Evolutionary conservation across 1,284 basidiomycete genomes (phyloP), one percentile per base, ranked within the genome.

Genomic region (Ganoderma lucidum): DNA sequence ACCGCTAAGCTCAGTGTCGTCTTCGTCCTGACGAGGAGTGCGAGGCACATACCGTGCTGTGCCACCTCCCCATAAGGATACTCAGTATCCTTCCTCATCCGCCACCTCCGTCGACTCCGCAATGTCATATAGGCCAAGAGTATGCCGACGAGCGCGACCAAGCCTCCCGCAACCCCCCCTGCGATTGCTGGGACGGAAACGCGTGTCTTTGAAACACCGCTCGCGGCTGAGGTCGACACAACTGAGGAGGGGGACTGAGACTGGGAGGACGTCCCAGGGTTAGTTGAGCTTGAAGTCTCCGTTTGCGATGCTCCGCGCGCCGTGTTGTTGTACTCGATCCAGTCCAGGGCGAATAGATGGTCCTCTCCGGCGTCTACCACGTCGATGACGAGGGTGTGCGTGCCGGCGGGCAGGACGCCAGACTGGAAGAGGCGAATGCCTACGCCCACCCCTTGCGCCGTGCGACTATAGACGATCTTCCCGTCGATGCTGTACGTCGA

Each of bases 321-420:
- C 14, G 62, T 51, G 14, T 30, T 45, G 45, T 62, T 62, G 62
- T 62, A 62, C 44, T 62, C 62, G 44, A 62, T 62, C 62, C 62
- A 62, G 15, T 62, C 62, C 9, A 62, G 19, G 15, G 32, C 14
- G 30, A 45, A 62, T 1, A 44, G 62, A 17, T 15, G 6, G 17
- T 28, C 5, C 3, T 35, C 44, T 23, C 32, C 48, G 3, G 62
- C 42, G 6, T 9, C 5, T 5, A 28, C 44, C n/a, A 62, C 62
- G 10, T 62, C 17, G 44, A 62, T 62, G 14, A 48, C 28, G 30
- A 62, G 62, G 3, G 62, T 62, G 32, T 62, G 62, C 8, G 30
- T 44, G 19, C 17, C 35, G 35, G 35, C 35, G 8, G 56, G 39
- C 35, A 59, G n/a, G 6, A 59, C 56, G 19, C 9, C 56, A 12